A percentile compares a stretch with the other conserved stretches of the same genome.
Evolutionary conservation across 768 basidiomycete species (phyloP).

Genomic region (Russula olivacea): DNA sequence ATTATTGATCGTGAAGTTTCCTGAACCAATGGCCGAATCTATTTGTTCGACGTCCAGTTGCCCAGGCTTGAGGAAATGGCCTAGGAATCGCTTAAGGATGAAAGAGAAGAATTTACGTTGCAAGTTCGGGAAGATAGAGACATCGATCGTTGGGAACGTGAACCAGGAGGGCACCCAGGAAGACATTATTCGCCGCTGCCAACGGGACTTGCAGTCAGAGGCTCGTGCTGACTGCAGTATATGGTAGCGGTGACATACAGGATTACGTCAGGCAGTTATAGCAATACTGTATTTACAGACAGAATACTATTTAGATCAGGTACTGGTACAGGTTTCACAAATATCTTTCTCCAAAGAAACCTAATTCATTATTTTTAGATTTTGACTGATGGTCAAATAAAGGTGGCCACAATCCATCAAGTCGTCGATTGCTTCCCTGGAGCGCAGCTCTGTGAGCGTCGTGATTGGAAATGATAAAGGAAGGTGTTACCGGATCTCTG

Average conservation of each 20-base stretch:
- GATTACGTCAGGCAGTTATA: slow-evolving; percentile 7
- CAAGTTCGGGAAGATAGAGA: slow-evolving; percentile 61
- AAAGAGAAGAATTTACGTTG: slow-evolving; percentile 90
- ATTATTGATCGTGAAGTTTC: slow-evolving; percentile 80
- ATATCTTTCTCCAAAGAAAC: background rate
- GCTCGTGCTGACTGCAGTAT: background rate
- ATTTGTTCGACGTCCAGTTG: slow-evolving; percentile 84
- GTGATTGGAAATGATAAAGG: background rate
- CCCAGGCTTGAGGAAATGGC: slow-evolving; percentile 82
- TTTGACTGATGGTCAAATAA: slow-evolving; percentile 15
- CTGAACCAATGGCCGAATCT: slow-evolving; percentile 89
- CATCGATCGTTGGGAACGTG: slow-evolving; percentile 56
- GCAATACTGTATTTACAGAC: too few relatives aligned
- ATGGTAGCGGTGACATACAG: background rate
- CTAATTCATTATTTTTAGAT: slow-evolving; percentile 19
- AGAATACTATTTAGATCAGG: too few relatives aligned
- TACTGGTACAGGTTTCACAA: background rate
- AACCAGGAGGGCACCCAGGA: slow-evolving; percentile 43
- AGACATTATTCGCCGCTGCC: slow-evolving; percentile 27
- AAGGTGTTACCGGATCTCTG: slow-evolving; percentile 10
- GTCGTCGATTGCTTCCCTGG: slow-evolving; percentile 27
- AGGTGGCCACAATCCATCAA: slow-evolving; percentile 25
- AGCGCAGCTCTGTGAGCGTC: background rate
- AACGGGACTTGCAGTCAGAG: too few relatives aligned
- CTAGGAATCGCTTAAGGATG: slow-evolving; percentile 73